A percentile compares a stretch with the other conserved stretches of the same genome.
These are phyloP conservation scores for Cordyceps sp. DNA, from an alignment of 2,329 filamentous ascomycete genomes.

Conservation along the genomic window DNA sequence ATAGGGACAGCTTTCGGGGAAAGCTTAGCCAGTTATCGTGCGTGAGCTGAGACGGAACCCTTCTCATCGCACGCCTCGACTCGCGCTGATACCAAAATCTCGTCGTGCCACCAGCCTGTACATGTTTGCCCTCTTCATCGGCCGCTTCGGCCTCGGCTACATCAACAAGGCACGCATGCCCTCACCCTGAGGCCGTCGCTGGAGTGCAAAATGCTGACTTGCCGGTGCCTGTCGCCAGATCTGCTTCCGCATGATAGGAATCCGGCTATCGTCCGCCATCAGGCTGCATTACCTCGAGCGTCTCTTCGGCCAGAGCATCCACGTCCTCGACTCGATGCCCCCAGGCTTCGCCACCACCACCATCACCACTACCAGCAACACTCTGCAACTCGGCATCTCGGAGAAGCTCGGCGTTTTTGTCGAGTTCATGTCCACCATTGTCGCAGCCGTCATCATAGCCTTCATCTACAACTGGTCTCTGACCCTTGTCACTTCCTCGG, in stretches of 20 bases:
- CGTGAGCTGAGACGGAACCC: too few relatives aligned
- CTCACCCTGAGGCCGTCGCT: too few relatives aligned
- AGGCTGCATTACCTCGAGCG: slow-evolving; percentile 47
- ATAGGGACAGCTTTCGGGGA: slow-evolving; percentile 20
- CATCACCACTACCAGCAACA: slow-evolving; percentile 47
- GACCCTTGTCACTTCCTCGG: slow-evolving; percentile 39
- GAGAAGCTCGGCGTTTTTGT: slow-evolving; percentile 44
- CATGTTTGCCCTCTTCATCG: slow-evolving; percentile 56
- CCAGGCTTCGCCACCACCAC: slow-evolving; percentile 44
- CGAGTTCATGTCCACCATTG: slow-evolving; percentile 35
- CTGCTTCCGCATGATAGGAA: slow-evolving; percentile 43
- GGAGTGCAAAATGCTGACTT: not conserved
- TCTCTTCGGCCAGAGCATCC: slow-evolving; percentile 48
- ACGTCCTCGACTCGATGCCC: slow-evolving; percentile 50
- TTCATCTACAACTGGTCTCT: slow-evolving; percentile 42
- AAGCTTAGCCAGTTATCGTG: slow-evolving; percentile 28
- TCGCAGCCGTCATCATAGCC: slow-evolving; percentile 35
- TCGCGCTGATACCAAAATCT: too few relatives aligned
- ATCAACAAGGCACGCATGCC: slow-evolving; percentile 28
- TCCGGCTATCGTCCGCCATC: slow-evolving; percentile 42
- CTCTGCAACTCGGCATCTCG: slow-evolving; percentile 46
- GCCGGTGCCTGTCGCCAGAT: slow-evolving; percentile 20
- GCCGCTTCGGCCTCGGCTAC: slow-evolving; percentile 46
- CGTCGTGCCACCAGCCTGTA: slow-evolving; percentile 34
- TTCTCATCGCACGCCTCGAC: too few relatives aligned